phyloP scores from a whole-genome alignment of 805 yeast genomes.

The Metschnikowia reukaufii region DNA sequence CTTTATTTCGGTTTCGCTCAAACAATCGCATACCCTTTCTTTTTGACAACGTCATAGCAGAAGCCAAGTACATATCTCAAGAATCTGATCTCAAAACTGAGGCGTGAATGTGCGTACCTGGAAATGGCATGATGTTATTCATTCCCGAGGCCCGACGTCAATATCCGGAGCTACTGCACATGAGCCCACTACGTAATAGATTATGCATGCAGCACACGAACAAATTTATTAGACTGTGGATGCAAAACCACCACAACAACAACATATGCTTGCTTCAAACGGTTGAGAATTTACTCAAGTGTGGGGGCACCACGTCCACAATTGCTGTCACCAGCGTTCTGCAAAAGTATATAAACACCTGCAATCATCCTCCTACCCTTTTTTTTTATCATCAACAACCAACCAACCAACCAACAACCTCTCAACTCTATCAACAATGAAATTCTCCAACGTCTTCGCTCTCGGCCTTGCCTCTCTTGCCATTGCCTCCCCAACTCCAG shows the following conservation, averaged over 20 bases:
- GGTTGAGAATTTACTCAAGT: neutral
- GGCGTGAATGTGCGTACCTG: no score
- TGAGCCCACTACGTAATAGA: neutral
- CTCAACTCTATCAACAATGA: neutral
- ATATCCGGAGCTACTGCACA: neutral
- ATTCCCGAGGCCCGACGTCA: neutral
- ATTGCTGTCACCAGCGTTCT: neutral
- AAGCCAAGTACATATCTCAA: no score
- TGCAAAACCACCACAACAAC: neutral
- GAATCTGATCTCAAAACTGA: no score
- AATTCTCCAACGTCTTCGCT: neutral
- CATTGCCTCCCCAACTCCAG: conserved; percentile 1
- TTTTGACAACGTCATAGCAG: no score
- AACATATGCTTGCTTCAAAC: neutral
- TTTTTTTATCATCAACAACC: neutral
- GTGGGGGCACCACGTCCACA: neutral
- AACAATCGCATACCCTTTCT: no score
- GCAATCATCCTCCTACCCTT: neutral
- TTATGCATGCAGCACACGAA: neutral
- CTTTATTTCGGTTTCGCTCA: no score
- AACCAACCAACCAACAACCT: neutral
- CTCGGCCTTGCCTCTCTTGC: conserved; percentile 2
- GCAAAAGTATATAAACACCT: neutral
- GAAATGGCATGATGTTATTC: no score
- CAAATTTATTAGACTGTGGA: neutral